A percentile compares a stretch with the other conserved stretches of the same genome.
These are phyloP conservation scores for Cardamine occulta DNA, from an alignment of 345 rosid species.

Conservation along the genomic window DNA sequence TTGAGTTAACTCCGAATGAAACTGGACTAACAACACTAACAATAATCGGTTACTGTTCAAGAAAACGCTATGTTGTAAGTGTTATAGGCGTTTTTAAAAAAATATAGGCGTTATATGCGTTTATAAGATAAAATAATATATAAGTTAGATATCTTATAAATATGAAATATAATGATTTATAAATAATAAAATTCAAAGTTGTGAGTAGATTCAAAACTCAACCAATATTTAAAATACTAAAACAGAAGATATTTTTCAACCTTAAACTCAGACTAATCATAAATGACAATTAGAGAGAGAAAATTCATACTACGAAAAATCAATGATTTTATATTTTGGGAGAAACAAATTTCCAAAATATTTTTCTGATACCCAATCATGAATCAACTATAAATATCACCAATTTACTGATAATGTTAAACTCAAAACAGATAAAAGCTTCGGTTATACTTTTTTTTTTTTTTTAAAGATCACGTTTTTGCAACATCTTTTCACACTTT, in stretches of 20 bases:
- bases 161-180: neutral
- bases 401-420: neutral
- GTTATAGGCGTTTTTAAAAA: neutral
- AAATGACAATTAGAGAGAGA: neutral
- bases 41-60: neutral
- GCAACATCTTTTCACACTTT: neutral
- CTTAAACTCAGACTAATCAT: neutral
- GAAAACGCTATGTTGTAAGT: neutral
- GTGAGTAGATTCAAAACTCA: neutral
- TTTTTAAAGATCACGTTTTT: neutral
- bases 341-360: neutral
- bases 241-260: neutral
- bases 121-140: neutral
- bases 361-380: neutral
- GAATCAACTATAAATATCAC: neutral
- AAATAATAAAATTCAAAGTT: neutral
- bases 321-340: neutral
- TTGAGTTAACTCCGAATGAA: slow-evolving; percentile 2
- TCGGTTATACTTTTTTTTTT: neutral
- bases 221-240: neutral
- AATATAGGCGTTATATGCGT: neutral
- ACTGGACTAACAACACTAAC: neutral
- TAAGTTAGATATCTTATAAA: neutral
- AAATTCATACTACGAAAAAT: neutral
- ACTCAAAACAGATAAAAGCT: neutral